Evolutionary conservation across 768 basidiomycete genomes (phyloP).

Genomic region (Pholiota microspora): DNA sequence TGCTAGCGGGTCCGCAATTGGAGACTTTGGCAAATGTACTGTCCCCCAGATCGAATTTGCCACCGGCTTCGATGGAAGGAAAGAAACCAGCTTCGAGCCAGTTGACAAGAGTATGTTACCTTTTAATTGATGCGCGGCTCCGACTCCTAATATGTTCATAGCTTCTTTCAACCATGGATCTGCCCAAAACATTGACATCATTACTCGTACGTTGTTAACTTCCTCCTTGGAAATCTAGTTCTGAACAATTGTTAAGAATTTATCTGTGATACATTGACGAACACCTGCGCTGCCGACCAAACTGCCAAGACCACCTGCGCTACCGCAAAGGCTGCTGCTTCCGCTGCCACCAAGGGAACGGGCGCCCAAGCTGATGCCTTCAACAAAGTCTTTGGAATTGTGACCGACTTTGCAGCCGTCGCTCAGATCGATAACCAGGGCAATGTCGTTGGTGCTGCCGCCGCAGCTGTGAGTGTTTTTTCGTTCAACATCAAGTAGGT

Average conservation of each 20-base stretch:
- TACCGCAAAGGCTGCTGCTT: slow-evolving; percentile 38
- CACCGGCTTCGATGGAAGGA: slow-evolving; percentile 50
- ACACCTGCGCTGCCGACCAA: slow-evolving; percentile 52
- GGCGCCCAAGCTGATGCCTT: slow-evolving; percentile 63
- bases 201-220: slow-evolving; percentile 37
- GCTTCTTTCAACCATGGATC: slow-evolving; percentile 56
- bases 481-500: background rate
- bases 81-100: slow-evolving; percentile 55
- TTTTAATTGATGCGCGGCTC: background rate
- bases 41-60: slow-evolving; percentile 56
- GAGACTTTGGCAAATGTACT: slow-evolving; percentile 51
- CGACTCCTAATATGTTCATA: slow-evolving; percentile 13
- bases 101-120: slow-evolving; percentile 38
- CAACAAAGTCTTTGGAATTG: slow-evolving; percentile 55
- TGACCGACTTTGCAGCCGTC: slow-evolving; percentile 49
- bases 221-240: background rate
- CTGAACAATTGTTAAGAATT: slow-evolving; percentile 25
- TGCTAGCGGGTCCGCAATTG: slow-evolving; percentile 25
- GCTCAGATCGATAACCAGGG: slow-evolving; percentile 46
- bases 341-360: slow-evolving; percentile 35
- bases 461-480: slow-evolving; percentile 2
- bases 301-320: slow-evolving; percentile 50
- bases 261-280: slow-evolving; percentile 55
- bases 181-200: slow-evolving; percentile 58
- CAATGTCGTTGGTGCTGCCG: slow-evolving; percentile 22